Base-by-base conservation (phyloP, 768 basidiomycete species). In the Collybiopsis luxurians region DNA sequence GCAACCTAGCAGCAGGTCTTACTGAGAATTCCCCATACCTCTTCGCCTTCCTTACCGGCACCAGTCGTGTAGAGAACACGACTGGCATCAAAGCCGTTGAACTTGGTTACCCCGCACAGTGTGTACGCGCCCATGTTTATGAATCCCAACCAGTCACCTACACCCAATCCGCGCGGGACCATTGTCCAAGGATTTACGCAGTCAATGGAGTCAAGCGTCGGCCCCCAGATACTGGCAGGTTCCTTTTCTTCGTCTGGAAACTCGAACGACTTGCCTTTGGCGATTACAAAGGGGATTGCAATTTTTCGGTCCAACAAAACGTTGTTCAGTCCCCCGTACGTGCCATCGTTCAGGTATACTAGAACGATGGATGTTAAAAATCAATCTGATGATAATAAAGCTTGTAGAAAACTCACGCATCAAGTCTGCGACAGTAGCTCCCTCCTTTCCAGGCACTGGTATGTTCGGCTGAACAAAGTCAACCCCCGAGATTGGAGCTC, bases 61-160 rank as follows among this genome's bases (percentile, higher is more conserved):
- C 85, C 79, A 56, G 76, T 74, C 57, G 83, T 85, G 69, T 86
- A 87, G 40, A 77, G 61, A 59, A 86, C 79, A 23, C 73, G 72
- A 62, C 79, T 79, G 46, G 77, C 66, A 59, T 80, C 71, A 65
- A 86, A 87, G 59, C 87, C 86, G 65, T 89, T 87, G 76, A 89
- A 89, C 69, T 80, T 81, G 68, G 82, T 85, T 53, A 88, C 87
- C 0, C 89, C 89, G 66, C 86, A 88, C 61, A 87, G 73, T 24
- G 89, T 90, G 71, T 90, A 90, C 47, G 88, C 89, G n/a, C 88
- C 88, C 88, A 90, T 90, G 69, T 85, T 80, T 43, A 78, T 79
- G 75, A 87, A 90, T 30, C 82, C 83, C 24, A 90, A 75, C 89
- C 89, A 90, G 66, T 90, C 88, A 24, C 89, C 88, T 10, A 89